Percentiles rank a stretch among this genome's conserved stretches.
phyloP scores from a whole-genome alignment of 352 stramenopile species.

The Phytopythium delawarense region DNA sequence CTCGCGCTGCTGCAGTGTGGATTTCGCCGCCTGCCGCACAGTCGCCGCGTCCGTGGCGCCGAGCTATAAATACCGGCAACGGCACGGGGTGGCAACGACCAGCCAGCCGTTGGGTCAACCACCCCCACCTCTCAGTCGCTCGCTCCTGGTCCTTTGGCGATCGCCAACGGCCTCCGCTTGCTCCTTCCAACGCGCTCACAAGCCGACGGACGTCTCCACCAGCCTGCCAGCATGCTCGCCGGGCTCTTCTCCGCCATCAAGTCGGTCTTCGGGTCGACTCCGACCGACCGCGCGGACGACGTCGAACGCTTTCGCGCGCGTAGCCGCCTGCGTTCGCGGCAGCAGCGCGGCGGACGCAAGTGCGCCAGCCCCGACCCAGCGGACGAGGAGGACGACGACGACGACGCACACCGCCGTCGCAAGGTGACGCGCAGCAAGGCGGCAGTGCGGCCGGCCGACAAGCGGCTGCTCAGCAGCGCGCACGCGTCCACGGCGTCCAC shows the following conservation, averaged over 20 bases:
- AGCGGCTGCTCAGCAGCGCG: not conserved
- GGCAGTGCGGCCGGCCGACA: not conserved
- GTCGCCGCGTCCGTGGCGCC: not conserved
- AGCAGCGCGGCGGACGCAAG: constrained; percentile 13
- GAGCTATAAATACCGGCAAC: constrained; percentile 2
- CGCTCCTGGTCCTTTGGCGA: not conserved
- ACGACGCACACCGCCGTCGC: constrained; percentile 22
- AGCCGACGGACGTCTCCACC: too few relatives aligned
- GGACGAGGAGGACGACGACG: constrained; percentile 14
- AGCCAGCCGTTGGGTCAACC: not conserved
- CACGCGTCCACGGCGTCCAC: constrained; percentile 7
- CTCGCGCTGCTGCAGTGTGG: not conserved
- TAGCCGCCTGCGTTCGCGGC: constrained; percentile 29
- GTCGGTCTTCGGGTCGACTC: not conserved
- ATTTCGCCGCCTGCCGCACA: not conserved
- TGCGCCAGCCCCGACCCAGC: constrained; percentile 13
- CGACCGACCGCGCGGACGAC: constrained; percentile 13
- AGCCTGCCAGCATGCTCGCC: constrained; percentile 4
- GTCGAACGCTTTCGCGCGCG: constrained; percentile 40
- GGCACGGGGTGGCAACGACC: not conserved
- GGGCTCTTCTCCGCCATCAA: constrained; percentile 8
- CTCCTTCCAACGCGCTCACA: not conserved
- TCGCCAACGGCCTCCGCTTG: not conserved
- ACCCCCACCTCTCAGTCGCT: not conserved
- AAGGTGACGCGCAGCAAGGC: constrained; percentile 21